These are phyloP conservation scores for Aureobasidium pullulans DNA, from an alignment of 2,329 filamentous ascomycete species.

Conservation along the genomic window DNA sequence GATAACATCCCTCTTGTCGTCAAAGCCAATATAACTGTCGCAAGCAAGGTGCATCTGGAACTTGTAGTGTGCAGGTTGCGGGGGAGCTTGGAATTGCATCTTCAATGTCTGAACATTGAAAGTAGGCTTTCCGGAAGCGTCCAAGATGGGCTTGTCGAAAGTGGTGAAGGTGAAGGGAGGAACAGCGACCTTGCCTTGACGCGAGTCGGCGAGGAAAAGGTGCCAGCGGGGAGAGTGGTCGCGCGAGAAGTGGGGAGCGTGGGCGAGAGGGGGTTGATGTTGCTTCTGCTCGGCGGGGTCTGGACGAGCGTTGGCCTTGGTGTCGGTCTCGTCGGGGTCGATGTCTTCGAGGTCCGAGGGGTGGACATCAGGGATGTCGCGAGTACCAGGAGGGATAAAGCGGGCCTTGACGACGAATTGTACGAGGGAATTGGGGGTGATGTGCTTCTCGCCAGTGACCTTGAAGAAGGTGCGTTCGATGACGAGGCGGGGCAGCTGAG, in stretches of 20 bases:
- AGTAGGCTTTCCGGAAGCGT: slow-evolving; percentile 73
- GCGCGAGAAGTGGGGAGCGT: slow-evolving; percentile 82
- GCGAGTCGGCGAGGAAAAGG: slow-evolving; percentile 87
- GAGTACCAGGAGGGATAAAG: slow-evolving; percentile 79
- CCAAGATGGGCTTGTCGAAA: slow-evolving; percentile 84
- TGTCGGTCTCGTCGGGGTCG: slow-evolving; percentile 86
- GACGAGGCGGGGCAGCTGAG: slow-evolving; percentile 74
- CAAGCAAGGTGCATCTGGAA: slow-evolving; percentile 92
- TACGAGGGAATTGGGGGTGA: slow-evolving; percentile 86
- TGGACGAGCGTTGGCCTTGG: slow-evolving; percentile 66
- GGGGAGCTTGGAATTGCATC: slow-evolving; percentile 92
- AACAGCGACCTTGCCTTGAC: slow-evolving; percentile 92
- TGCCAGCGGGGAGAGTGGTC: slow-evolving; percentile 90
- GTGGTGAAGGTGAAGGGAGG: slow-evolving; percentile 91
- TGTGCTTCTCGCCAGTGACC: slow-evolving; percentile 85
- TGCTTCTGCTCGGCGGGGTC: slow-evolving; percentile 56
- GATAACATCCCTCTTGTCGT: slow-evolving; percentile 84
- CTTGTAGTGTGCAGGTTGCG: slow-evolving; percentile 84
- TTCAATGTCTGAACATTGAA: slow-evolving; percentile 95
- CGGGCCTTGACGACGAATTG: slow-evolving; percentile 93
- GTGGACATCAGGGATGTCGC: slow-evolving; percentile 65
- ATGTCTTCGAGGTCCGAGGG: slow-evolving; percentile 79
- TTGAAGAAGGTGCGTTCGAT: slow-evolving; percentile 97
- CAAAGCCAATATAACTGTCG: slow-evolving; percentile 91
- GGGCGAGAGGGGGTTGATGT: slow-evolving; percentile 74